phyloP scores from a whole-genome alignment of 306 rosid genomes.

The Phaseolus lunatus region DNA sequence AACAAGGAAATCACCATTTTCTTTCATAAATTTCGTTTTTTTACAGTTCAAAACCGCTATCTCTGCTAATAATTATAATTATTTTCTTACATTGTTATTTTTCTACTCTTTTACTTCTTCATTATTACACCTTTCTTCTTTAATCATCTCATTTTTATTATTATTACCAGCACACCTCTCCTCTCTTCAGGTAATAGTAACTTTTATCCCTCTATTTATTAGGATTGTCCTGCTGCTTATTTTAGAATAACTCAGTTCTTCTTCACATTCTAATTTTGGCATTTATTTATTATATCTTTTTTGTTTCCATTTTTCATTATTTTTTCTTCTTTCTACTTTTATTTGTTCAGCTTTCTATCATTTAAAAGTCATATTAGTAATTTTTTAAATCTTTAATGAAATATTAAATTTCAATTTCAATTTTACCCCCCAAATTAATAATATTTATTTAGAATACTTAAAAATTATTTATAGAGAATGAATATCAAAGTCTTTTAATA shows the following conservation, averaged over 20 bases:
- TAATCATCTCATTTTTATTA: background rate
- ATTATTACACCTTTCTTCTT: too few relatives aligned
- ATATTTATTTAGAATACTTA: too few relatives aligned
- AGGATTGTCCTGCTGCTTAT: background rate
- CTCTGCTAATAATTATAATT: background rate
- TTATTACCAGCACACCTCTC: background rate
- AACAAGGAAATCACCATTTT: background rate
- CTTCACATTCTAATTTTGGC: background rate
- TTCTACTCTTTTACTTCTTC: background rate
- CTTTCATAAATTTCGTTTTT: constrained; percentile 2
- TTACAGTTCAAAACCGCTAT: constrained; percentile 41
- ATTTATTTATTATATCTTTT: too few relatives aligned
- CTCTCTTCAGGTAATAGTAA: background rate
- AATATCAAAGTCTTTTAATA: too few relatives aligned
- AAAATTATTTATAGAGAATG: too few relatives aligned
- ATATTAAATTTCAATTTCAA: too few relatives aligned
- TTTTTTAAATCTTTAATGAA: too few relatives aligned
- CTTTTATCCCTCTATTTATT: background rate
- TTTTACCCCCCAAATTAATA: too few relatives aligned
- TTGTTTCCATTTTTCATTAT: too few relatives aligned
- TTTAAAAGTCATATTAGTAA: too few relatives aligned
- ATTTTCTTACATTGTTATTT: background rate
- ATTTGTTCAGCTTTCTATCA: too few relatives aligned
- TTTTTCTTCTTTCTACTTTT: too few relatives aligned
- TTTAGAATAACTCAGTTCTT: background rate